Base-by-base conservation (phyloP, 2,329 filamentous ascomycete genomes). In the Rhytidhysteron rufulum region DNA sequence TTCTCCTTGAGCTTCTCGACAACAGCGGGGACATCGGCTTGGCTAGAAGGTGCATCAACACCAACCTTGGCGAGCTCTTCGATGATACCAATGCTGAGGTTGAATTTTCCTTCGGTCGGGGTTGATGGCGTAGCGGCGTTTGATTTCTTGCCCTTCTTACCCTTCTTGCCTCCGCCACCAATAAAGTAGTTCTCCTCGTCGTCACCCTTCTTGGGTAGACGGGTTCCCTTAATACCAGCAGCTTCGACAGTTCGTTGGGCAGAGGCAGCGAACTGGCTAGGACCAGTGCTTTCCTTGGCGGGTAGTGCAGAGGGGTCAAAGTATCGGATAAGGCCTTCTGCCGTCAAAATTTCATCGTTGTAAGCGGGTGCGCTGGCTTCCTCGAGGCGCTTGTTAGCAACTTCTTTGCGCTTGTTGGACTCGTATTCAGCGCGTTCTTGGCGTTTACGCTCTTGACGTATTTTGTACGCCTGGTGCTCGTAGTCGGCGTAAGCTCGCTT, bases 1-100 rank as follows among this genome's bases (percentile, higher is more conserved):
- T 97, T 97, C 61, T 82, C 86, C 71, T 91, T 89, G 57, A 97
- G 80, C 75, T 95, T 91, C 74, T 96, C 89, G 34, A 88, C 73
- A 11, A 86, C 80, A 44, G 74, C 74, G 19, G 90, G 82, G 11
- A 97, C 83, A 57, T 95, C 91, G 40, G 82, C 77, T 59, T 88
- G 81, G 68, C 82, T 86, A 78, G 91, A 88, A 22, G 93, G 93
- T 38, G 91, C 86, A 44, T 95, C 85, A 53, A 97, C 81, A 55
- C 84, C 84, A 63, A 97, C 78, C 68, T 86, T 85, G 52, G 80
- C 75, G 51, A 95, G 86, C 68, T 95, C 87, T 69, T 96, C 89
- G 35, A 98, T 88, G 53, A 97, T 84, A 43, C 89, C 88, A 37
- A 93, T 85, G 54, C 87, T 91, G 63, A 93, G 82, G 72, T 84